Conservation (phyloP, 371 early-diverging fungal genomes). For the Mortierella sp. region DNA sequence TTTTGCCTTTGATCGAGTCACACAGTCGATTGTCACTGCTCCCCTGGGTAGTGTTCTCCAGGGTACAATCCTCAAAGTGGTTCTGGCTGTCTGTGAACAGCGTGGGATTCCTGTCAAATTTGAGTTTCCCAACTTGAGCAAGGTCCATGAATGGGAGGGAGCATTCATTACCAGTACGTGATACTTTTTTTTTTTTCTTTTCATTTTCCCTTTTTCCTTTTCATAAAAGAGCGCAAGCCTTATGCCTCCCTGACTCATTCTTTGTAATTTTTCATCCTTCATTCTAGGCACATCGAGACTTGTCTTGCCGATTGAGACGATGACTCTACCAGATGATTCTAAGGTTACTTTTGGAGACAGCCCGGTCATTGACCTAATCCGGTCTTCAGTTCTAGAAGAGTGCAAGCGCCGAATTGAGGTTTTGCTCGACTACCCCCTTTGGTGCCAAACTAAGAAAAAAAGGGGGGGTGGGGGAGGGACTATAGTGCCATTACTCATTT, state of each 20-base stretch:
- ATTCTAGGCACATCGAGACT: constrained; percentile 59
- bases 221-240: too few relatives aligned
- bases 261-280: not conserved
- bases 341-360: constrained; percentile 8
- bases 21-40: not conserved
- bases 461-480: not conserved
- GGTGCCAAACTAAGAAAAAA: too few relatives aligned
- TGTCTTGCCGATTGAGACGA: constrained; percentile 59
- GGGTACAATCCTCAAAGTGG: too few relatives aligned
- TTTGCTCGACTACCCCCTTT: not conserved
- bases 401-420: constrained; percentile 19
- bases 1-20: constrained; percentile 52
- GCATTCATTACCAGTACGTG: constrained; percentile 61
- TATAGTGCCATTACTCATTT: too few relatives aligned
- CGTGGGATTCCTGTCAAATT: constrained; percentile 55
- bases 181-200: not conserved
- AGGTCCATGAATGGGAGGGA: constrained; percentile 59
- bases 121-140: constrained; percentile 54
- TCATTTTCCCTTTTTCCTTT: constrained; percentile 6
- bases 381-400: constrained; percentile 13
- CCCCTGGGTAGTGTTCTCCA: too few relatives aligned
- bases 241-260: too few relatives aligned
- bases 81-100: constrained; percentile 49
- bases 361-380: constrained; percentile 12
- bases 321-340: constrained; percentile 26